Percentiles rank a stretch among this genome's conserved stretches.
Conservation (phyloP, 345 rosid genomes). For the Litchi chinensis region DNA sequence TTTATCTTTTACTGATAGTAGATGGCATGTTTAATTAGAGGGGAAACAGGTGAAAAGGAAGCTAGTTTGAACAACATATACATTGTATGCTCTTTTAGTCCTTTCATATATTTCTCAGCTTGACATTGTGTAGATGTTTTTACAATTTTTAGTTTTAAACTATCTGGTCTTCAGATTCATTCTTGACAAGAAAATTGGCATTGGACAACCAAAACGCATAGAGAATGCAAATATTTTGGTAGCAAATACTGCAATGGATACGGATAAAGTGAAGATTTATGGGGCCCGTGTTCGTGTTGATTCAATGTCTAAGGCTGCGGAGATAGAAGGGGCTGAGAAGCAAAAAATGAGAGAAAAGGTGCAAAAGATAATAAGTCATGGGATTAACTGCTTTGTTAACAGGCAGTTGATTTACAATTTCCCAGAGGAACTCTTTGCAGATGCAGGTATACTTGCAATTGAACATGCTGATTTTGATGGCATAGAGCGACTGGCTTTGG, state of each 20-base stretch:
- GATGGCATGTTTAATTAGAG: neutral
- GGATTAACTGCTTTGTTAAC: conserved; percentile 97
- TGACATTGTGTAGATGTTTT: neutral
- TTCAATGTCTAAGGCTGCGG: conserved; percentile 95
- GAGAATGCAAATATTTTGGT: conserved; percentile 97
- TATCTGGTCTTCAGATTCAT: conserved; percentile 61
- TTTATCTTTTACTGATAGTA: neutral
- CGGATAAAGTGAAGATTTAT: conserved; percentile 96
- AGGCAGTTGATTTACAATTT: conserved; percentile 97
- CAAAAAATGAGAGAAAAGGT: conserved; percentile 98
- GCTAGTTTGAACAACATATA: neutral
- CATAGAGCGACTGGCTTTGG: conserved; percentile 88
- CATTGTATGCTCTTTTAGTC: neutral
- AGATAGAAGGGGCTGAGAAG: conserved; percentile 99
- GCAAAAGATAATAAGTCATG: conserved; percentile 87
- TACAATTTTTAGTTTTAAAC: conserved; percentile 9
- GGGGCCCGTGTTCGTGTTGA: conserved; percentile 99
- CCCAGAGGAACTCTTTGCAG: conserved; percentile 97
- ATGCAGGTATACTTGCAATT: conserved; percentile 95
- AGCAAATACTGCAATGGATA: conserved; percentile 99
- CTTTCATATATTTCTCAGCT: neutral
- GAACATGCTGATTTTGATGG: conserved; percentile 99
- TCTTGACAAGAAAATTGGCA: conserved; percentile 98
- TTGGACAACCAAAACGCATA: conserved; percentile 95
- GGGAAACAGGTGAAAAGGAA: neutral